Evolutionary conservation across 495 filamentous ascomycete species (phyloP), one percentile per base, ranked within the genome.

Genomic region (Clohesyomyces aquaticus): DNA sequence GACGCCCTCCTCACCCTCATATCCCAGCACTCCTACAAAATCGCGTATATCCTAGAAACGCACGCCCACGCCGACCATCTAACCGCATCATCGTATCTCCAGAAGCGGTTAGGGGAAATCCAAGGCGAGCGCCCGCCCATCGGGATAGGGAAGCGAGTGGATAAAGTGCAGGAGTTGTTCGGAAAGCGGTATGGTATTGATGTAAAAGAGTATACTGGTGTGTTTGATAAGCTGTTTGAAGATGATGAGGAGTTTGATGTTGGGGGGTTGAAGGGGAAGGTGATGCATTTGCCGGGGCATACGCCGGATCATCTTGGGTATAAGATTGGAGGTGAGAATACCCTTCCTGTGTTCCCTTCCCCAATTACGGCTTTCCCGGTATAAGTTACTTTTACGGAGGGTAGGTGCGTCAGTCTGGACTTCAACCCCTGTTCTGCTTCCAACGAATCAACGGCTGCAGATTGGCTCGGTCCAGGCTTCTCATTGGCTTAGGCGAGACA

Each of bases 251-350:
- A 47, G 0, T 85, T 86, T 54, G 1, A 38, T 1, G 74, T 87
- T 28, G 85, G 84, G 0, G 54, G 70, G 0, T n/a, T 87, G 4
- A 65, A 71, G 10, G 81, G 68, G 0, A 77, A 63, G 21, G 81
- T 77, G 0, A 63, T 85, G 0, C 82, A 85, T 70, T 73, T 87
- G 1, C 84, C 85, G 0, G 85, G 84, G 0, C 85, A 87, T 64
- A 87, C 83, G 1, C 83, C 83, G 0, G 85, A 87, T 62, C 84
- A 86, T 66, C 60, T 87, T 18, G 85, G 85, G 0, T 88, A 87
- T 65, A 61, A 71, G 22, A 78, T 87, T 59, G 84, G 83, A 56
- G 61, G 61, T 65, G 32, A 59, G 49, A n/a, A n/a, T n/a, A n/a
- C 21, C 22, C 3, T 41, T 25, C 14, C 25, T 16, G 28, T 11